Base-by-base conservation (phyloP, 2,329 filamentous ascomycete species). In the Ophiostoma triangulosporum region DNA sequence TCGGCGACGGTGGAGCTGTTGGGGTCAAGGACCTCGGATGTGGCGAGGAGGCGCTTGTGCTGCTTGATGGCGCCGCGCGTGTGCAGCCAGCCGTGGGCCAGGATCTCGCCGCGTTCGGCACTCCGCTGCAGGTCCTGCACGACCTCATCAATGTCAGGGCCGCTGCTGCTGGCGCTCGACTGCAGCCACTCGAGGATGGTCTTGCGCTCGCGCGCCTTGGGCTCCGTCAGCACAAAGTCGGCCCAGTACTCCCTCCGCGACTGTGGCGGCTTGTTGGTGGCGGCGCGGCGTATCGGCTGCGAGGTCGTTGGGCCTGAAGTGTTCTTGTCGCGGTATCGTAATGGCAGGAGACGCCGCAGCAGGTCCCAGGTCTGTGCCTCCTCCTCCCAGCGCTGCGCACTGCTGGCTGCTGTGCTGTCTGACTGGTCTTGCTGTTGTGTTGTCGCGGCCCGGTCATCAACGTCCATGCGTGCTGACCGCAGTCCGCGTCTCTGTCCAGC, bases 311-410 rank as follows among this genome's bases (percentile, higher is more conserved):
- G 8, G 7, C 38, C 54, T 15, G 67, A 62, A 58, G 64, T 64
- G 59, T 65, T 60, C 33, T 53, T 55, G 53, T 70, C 67, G 55
- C 62, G 74, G 70, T 88, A 83, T 61, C 86, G 78, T 58, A 88
- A 67, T 11, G 84, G 81, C 51, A 95, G 75, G 57, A 95, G 73
- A 36, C 86, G 78, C 49, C 81, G 77, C 55, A 97, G 71, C 27
- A 97, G 73, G 63, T 94, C 83, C 93, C 93, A 98, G 0, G 89
- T 93, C 62, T 94, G 88, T 38, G 83, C 80, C 68, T 98, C 93
- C 58, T 85, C 77, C 66, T 94, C 82, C 75, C 88, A 84, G 54
- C 80, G 77, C 62, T 76, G 73, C 12, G 84, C 64, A 57, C 79
- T 33, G 35, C 3, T 75, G 52, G 73, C 62, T 58, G 63, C 49